Conservation (phyloP, 1,139 yeast genomes). For the Blastobotrys proliferans region DNA sequence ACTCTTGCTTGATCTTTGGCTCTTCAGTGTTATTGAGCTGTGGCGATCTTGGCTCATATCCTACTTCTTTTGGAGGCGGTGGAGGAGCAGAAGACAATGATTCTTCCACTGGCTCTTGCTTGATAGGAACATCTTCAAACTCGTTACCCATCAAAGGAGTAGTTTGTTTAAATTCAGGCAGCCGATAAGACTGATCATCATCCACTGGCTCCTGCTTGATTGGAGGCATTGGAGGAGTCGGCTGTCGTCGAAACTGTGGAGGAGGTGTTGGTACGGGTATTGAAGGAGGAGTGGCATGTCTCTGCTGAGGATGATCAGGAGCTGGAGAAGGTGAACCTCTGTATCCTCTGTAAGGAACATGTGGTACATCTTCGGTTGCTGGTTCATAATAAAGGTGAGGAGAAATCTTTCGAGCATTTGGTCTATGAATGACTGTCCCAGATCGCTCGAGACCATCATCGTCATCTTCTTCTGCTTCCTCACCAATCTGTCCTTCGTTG, state of each 20-base stretch:
- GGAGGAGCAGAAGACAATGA: not conserved
- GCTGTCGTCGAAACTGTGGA: not conserved
- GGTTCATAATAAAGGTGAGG: slow-evolving; percentile 9
- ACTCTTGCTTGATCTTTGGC: slow-evolving; percentile 7
- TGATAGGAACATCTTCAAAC: slow-evolving; percentile 2
- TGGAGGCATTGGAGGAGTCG: slow-evolving; percentile 2
- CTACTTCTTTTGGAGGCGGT: too few relatives aligned
- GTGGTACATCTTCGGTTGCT: slow-evolving; percentile 2
- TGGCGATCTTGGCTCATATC: too few relatives aligned
- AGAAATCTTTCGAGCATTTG: slow-evolving; percentile 6
- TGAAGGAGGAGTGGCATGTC: slow-evolving; percentile 11
- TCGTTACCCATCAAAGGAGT: slow-evolving; percentile 6
- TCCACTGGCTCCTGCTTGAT: slow-evolving; percentile 9
- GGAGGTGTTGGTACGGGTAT: slow-evolving; percentile 8
- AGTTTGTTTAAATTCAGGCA: slow-evolving; percentile 6
- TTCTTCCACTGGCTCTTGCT: slow-evolving; percentile 11
- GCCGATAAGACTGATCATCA: not conserved
- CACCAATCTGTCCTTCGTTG: not conserved
- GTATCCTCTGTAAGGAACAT: slow-evolving; percentile 7
- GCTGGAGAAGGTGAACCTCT: slow-evolving; percentile 1
- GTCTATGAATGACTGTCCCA: slow-evolving; percentile 13
- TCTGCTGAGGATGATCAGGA: slow-evolving; percentile 1
- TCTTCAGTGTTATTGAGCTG: too few relatives aligned
- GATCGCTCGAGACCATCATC: slow-evolving; percentile 11
- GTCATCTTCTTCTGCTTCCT: slow-evolving; percentile 1